phyloP scores from a whole-genome alignment of 1,284 basidiomycete genomes.

The Pholiota adiposa region DNA sequence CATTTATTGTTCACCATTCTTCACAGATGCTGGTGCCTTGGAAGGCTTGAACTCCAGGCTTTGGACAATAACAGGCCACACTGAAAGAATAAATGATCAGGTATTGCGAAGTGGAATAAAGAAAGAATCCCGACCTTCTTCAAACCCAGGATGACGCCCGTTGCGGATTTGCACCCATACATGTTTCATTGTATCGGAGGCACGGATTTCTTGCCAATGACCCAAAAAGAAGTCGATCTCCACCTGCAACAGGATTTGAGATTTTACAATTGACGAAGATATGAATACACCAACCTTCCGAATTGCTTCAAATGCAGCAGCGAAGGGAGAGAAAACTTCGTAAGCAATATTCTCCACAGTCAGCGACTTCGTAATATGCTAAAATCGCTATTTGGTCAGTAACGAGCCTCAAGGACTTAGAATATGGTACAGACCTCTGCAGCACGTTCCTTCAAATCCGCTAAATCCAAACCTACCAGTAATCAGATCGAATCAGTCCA shows the following conservation, averaged over 20 bases:
- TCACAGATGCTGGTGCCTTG: neutral
- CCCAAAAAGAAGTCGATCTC: slow-evolving; percentile 80
- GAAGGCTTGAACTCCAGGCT: slow-evolving; percentile 65
- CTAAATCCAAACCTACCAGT: slow-evolving; percentile 64
- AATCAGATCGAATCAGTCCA: neutral
- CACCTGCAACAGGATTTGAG: slow-evolving; percentile 43
- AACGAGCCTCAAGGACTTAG: neutral
- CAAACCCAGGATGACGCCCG: slow-evolving; percentile 83
- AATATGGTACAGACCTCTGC: slow-evolving; percentile 48
- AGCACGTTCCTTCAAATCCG: slow-evolving; percentile 71
- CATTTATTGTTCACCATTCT: neutral
- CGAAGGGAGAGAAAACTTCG: slow-evolving; percentile 87
- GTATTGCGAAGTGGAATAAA: neutral
- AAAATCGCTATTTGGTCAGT: slow-evolving; percentile 11
- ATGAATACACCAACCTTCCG: slow-evolving; percentile 56
- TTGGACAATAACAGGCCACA: slow-evolving; percentile 71
- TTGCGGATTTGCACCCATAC: slow-evolving; percentile 84
- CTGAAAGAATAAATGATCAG: slow-evolving; percentile 36
- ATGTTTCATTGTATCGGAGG: slow-evolving; percentile 78
- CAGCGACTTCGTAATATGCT: slow-evolving; percentile 80
- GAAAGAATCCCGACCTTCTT: slow-evolving; percentile 56
- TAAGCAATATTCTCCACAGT: slow-evolving; percentile 83
- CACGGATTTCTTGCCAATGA: slow-evolving; percentile 83
- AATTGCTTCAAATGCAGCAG: slow-evolving; percentile 82
- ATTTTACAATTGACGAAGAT: neutral